Evolutionary conservation across 2,329 filamentous ascomycete species (phyloP), one percentile per base, ranked within the genome.

Genomic region (Thermomyces lanuginosus): DNA sequence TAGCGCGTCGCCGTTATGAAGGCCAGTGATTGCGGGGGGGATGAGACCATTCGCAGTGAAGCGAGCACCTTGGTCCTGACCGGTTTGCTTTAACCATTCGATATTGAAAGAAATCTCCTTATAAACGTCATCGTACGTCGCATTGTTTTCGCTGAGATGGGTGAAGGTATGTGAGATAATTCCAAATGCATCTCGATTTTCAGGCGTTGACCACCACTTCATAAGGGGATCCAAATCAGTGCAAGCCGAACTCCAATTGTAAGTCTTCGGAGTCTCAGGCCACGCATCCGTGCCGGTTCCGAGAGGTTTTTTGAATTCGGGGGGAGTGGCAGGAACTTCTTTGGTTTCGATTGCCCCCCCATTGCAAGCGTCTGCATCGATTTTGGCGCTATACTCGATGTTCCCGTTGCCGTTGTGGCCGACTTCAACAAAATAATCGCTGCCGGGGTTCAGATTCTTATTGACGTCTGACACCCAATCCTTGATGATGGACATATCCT

Each of bases 101-200:
- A 64, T 54, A 48, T 74, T 74, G 52, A 68, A 73, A 12, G 55
- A 51, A 22, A 73, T 69, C 43, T 74, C 69, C 36, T 62, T 64
- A 31, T 45, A 44, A 2, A 66, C 54, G 37, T 74, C 69, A 3
- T 51, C 41, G 46, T 68, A 72, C 1, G 69, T 72, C 5, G 67
- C 64, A 34, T 72, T 72, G 39, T 72, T 63, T 31, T 71, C 48
- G 34, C 64, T 61, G 36, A 63, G 52, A 35, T 73, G 69, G 2
- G 65, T 66, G 44, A 72, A 73, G 1, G 69, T 73, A 45, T 74
- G 69, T 1, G 67, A 70, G n/a, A 74, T 50, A 27, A 69, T 62
- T 5, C 59, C 63, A 42, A 69, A 73, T 7, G 51, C 48, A 43
- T 72, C 58, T 12, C 57, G 53, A 41, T 72, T 69, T 3, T 34